Base-by-base conservation (phyloP, 202 grass and related monocot species). In the Schoenoplectus tabernaemontani region DNA sequence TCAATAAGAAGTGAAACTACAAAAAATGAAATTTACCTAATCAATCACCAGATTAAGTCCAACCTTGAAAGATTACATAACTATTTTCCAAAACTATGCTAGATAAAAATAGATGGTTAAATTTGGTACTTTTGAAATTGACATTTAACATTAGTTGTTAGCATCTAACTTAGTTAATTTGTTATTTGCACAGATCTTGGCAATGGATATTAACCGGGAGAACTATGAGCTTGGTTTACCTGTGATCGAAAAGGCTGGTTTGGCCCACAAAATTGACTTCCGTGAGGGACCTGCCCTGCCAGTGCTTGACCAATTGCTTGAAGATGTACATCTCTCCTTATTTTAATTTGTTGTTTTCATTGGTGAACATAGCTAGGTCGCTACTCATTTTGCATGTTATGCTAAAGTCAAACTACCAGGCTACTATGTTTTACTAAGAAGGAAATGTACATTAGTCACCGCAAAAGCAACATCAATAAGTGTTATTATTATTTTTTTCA, bases 181-280 rank as follows among this genome's bases (percentile, higher is more conserved):
- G 32, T 73, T 73, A 28, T 46, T 23, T 28, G 33, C 38, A 80
- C 85, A 97, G 96, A 95, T 98, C 83, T 73, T 98, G 87, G 95
- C 95, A 51, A 98, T 98, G 91, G 95, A 98, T 85, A 95, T 95
- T 77, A 94, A 98, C 95, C 86, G 89, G 16, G 95, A 98, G 81
- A 94, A 94, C 88, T 98, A 89, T 87, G 91, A 98, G 85, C 85
- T 98, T 2, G 95, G 95, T 13, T 69, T 94, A 62, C 95, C 95
- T 7, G 84, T 83, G 62, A 92, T 98, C 76, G 67, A 95, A 84
- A 92, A 98, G 71, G 95, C 95, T 39, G 95, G 95, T 53, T 88
- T 98, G 16, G 95, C 91, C 30, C 95, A 98, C 89, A 98, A 98
- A 89, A 92, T 98, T 88, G 89, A 98, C 81, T 98, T 98, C 91